phyloP scores from a whole-genome alignment of 352 stramenopile genomes.

The Phytophthora europaea region DNA sequence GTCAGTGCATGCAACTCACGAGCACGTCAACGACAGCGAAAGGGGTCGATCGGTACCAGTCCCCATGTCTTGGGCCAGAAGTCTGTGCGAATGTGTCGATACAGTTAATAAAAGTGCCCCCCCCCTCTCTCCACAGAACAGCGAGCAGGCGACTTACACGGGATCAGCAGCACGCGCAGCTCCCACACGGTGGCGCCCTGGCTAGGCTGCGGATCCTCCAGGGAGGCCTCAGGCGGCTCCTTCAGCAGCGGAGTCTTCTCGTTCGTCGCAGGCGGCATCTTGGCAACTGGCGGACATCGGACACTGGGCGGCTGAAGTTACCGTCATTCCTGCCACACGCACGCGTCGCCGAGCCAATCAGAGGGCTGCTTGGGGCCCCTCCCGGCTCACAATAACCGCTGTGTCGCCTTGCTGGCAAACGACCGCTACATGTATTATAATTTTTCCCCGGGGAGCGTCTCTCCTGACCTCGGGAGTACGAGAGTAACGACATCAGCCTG shows the following conservation, averaged over 20 bases:
- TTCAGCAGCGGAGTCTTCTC: conserved; percentile 55
- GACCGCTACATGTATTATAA: too few relatives aligned
- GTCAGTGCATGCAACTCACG: too few relatives aligned
- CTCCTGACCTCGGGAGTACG: neutral
- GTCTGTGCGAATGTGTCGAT: conserved; percentile 41
- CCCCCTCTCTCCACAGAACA: neutral
- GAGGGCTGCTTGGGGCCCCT: neutral
- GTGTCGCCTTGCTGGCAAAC: too few relatives aligned
- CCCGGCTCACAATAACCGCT: conserved; percentile 9
- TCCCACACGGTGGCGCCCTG: conserved; percentile 60
- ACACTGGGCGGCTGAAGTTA: conserved; percentile 10
- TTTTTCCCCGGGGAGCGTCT: too few relatives aligned
- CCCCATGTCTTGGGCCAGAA: conserved; percentile 82
- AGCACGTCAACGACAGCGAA: neutral
- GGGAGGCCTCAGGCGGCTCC: conserved; percentile 15
- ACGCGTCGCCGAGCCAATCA: conserved; percentile 40
- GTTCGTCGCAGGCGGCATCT: conserved; percentile 38
- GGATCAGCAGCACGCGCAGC: conserved; percentile 75
- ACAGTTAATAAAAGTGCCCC: conserved; percentile 14
- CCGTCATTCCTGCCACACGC: conserved; percentile 34
- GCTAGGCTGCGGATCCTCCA: conserved; percentile 37
- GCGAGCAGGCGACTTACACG: conserved; percentile 51
- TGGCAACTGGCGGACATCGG: conserved; percentile 22
- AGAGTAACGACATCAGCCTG: neutral
- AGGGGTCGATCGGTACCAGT: conserved; percentile 39